phyloP scores from a whole-genome alignment of 1,139 yeast genomes.

The Meyerozyma elateridarum region DNA sequence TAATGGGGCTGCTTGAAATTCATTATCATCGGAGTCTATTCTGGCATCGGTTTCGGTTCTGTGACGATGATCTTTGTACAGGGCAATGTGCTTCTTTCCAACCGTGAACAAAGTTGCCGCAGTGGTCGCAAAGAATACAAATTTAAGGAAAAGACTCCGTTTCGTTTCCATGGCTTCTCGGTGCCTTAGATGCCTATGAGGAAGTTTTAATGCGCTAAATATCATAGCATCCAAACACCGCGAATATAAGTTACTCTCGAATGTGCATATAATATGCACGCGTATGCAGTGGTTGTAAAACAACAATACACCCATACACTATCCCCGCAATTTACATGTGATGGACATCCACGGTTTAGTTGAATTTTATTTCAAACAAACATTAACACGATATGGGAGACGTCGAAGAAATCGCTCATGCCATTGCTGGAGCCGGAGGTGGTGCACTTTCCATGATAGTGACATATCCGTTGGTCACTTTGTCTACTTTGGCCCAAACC shows the following conservation, averaged over 20 bases:
- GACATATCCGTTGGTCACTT: conserved; percentile 80
- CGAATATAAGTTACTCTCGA: too few species aligned
- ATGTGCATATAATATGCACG: too few species aligned
- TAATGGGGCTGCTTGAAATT: conserved; percentile 24
- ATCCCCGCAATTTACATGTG: conserved; percentile 10
- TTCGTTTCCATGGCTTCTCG: conserved; percentile 30
- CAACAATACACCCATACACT: too few species aligned
- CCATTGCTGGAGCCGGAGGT: conserved; percentile 89
- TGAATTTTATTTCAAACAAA: too few species aligned
- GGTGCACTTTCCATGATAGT: conserved; percentile 84
- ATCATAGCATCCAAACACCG: too few species aligned
- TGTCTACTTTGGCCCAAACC: conserved; percentile 83
- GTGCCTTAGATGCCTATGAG: conserved; percentile 3
- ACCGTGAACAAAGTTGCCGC: conserved; percentile 31
- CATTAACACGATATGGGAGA: conserved; percentile 29
- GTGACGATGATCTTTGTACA: conserved; percentile 34
- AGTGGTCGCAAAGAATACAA: conserved; percentile 28
- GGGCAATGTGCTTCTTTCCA: conserved; percentile 37
- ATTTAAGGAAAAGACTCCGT: conserved; percentile 30
- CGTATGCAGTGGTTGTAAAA: too few species aligned
- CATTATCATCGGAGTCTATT: conserved; percentile 27
- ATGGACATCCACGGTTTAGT: conserved; percentile 7
- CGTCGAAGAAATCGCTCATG: conserved; percentile 66
- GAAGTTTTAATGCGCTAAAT: neutral
- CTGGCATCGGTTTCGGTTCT: conserved; percentile 36